phyloP scores from a whole-genome alignment of 495 filamentous ascomycete species.

The Cairneyella variabilis region DNA sequence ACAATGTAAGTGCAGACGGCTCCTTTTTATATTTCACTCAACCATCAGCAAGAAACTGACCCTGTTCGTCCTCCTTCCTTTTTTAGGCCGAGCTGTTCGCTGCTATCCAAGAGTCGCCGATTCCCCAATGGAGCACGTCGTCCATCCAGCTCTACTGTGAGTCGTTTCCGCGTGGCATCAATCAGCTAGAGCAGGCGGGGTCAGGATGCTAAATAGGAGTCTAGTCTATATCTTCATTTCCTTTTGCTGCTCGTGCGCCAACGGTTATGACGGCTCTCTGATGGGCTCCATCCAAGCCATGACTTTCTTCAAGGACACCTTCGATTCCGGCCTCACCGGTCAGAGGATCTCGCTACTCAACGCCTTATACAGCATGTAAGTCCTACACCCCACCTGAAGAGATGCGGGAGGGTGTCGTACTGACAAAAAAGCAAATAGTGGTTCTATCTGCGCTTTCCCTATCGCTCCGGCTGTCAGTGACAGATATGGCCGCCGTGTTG shows the following conservation, averaged over 20 bases:
- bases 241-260: slow-evolving; percentile 49
- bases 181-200: too few species aligned
- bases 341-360: slow-evolving; percentile 33
- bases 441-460: slow-evolving; percentile 43
- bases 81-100: neutral
- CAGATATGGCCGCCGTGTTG: slow-evolving; percentile 35
- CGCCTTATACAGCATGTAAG: neutral
- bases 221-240: slow-evolving; percentile 22
- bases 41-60: too few species aligned
- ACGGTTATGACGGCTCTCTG: slow-evolving; percentile 47
- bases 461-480: slow-evolving; percentile 41
- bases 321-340: slow-evolving; percentile 34
- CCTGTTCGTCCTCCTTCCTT: too few species aligned
- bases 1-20: too few species aligned
- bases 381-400: neutral
- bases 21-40: too few species aligned
- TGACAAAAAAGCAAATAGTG: slow-evolving; percentile 27
- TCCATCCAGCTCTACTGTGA: neutral
- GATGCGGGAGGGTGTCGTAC: neutral
- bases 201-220: neutral
- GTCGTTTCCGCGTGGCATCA: neutral
- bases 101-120: neutral
- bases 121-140: neutral
- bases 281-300: slow-evolving; percentile 42
- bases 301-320: slow-evolving; percentile 34